These are phyloP conservation scores for Diaporthe aspalathi DNA, from an alignment of 2,329 filamentous ascomycete species.

Conservation along the genomic window DNA sequence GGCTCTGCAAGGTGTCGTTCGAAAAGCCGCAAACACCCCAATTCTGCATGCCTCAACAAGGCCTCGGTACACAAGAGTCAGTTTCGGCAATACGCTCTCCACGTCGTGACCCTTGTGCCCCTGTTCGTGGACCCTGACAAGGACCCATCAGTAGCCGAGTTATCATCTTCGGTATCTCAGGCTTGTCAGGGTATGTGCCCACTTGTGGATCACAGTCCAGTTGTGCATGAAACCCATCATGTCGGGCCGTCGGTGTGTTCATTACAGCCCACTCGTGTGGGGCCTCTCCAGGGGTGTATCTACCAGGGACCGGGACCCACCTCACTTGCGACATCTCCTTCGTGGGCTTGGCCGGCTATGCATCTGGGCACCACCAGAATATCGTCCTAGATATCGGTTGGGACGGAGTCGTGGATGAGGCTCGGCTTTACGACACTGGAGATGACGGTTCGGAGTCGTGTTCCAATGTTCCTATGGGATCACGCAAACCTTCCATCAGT, in stretches of 20 bases:
- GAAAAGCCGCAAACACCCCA: background rate
- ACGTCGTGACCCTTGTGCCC: background rate
- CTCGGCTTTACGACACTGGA: background rate
- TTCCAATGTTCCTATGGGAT: background rate
- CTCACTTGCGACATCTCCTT: background rate
- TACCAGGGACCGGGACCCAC: background rate
- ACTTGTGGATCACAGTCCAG: background rate
- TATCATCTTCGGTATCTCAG: background rate
- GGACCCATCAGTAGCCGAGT: constrained; percentile 1
- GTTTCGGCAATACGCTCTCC: background rate
- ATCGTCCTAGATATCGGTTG: background rate
- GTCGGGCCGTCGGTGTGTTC: background rate
- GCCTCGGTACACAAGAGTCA: background rate
- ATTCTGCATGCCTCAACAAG: background rate
- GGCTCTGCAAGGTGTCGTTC: background rate
- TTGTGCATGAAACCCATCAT: background rate
- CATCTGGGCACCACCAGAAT: background rate
- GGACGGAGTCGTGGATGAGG: background rate
- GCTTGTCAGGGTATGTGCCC: background rate
- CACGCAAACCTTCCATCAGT: background rate
- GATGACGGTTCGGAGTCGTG: background rate
- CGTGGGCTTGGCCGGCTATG: background rate
- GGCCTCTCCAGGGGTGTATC: no score
- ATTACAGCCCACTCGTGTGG: background rate
- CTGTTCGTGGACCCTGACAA: background rate